Percentiles rank a stretch among this genome's conserved stretches.
Conservation (phyloP, 805 yeast species). For the Brettanomyces naardenensis region DNA sequence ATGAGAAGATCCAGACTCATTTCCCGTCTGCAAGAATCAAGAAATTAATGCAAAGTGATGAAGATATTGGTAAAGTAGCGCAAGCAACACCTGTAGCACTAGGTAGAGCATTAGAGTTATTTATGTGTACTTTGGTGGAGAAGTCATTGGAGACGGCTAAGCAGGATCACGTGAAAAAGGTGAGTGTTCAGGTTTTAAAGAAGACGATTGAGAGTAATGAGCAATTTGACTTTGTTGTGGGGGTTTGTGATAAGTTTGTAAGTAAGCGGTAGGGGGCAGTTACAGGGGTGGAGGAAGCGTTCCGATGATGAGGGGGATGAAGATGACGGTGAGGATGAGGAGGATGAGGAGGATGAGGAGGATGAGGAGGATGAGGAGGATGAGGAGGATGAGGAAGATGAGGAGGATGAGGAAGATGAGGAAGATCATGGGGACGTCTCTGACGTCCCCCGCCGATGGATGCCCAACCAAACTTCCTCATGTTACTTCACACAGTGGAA, state of each 20-base stretch:
- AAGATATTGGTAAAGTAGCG: constrained; percentile 96
- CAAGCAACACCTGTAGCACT: constrained; percentile 98
- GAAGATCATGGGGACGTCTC: no score
- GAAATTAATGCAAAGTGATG: constrained; percentile 96
- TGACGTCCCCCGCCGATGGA: no score
- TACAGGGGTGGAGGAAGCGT: no score
- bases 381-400: no score
- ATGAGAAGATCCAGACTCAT: constrained; percentile 62
- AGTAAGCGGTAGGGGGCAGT: background rate
- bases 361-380: no score
- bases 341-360: no score
- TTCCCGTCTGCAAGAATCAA: constrained; percentile 92
- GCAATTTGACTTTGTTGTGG: constrained; percentile 88
- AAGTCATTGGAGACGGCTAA: constrained; percentile 75
- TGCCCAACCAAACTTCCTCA: no score
- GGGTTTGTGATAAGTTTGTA: constrained; percentile 33
- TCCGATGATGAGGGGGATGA: no score
- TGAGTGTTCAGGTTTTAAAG: constrained; percentile 74
- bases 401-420: no score
- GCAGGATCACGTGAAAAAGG: constrained; percentile 65
- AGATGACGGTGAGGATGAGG: no score
- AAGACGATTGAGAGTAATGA: constrained; percentile 80
- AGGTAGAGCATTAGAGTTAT: constrained; percentile 88
- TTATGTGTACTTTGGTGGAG: constrained; percentile 83
- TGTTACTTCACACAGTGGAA: no score